phyloP scores from a whole-genome alignment of 2,329 filamentous ascomycete species.

The Fusarium floridanum region DNA sequence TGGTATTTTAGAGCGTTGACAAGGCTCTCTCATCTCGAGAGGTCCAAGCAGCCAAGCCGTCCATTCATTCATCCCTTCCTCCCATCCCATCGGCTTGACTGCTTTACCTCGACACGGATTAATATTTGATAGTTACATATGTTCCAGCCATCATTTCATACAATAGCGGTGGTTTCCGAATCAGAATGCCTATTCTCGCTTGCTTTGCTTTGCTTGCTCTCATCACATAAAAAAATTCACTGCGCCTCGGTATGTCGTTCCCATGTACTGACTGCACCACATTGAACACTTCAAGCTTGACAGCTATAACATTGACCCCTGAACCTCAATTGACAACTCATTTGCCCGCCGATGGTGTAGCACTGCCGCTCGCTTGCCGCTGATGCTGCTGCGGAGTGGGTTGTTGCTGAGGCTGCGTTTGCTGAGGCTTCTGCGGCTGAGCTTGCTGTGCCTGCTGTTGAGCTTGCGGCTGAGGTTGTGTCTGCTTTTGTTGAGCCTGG shows the following conservation, averaged over 20 bases:
- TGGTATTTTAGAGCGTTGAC: conserved; percentile 29
- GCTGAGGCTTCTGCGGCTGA: conserved; percentile 29
- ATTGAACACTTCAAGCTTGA: conserved; percentile 1
- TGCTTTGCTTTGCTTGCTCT: conserved; percentile 26
- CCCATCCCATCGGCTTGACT: conserved; percentile 4
- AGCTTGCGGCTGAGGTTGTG: conserved; percentile 27
- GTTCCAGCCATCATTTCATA: conserved; percentile 32
- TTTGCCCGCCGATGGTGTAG: conserved; percentile 53
- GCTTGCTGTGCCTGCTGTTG: conserved; percentile 38
- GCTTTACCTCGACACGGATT: conserved; percentile 35
- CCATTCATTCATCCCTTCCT: neutral
- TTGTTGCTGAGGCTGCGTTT: conserved; percentile 15
- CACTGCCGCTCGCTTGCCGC: conserved; percentile 56
- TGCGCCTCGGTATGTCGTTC: conserved; percentile 13
- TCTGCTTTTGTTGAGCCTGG: conserved; percentile 41
- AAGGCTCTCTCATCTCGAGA: conserved; percentile 13
- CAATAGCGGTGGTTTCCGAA: conserved; percentile 27
- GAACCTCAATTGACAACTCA: conserved; percentile 17
- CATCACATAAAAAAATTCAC: conserved; percentile 33
- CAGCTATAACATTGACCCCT: conserved; percentile 21
- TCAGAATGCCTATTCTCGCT: conserved; percentile 28
- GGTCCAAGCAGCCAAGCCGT: conserved; percentile 19
- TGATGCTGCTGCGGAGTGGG: conserved; percentile 41
- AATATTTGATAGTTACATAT: conserved; percentile 40
- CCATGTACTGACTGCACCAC: conserved; percentile 3